phyloP scores from a whole-genome alignment of 768 basidiomycete genomes.

The Lepiota venenata region DNA sequence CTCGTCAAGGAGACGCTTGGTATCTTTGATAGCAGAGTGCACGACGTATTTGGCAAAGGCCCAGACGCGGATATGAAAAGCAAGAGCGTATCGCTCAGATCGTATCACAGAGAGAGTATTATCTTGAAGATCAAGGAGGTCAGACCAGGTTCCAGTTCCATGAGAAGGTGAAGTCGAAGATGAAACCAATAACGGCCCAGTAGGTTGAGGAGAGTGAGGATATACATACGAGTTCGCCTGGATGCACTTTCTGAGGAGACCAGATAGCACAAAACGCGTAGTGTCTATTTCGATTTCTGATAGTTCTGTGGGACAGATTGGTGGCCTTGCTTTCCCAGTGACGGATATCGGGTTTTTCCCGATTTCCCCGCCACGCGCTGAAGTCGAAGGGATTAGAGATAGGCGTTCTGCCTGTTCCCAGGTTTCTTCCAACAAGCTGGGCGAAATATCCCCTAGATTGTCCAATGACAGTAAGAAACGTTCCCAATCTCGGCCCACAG shows the following conservation, averaged over 20 bases:
- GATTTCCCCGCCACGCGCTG: neutral
- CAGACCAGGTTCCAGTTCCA: constrained; percentile 37
- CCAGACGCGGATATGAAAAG: constrained; percentile 51
- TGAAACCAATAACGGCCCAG: neutral
- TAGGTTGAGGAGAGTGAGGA: neutral
- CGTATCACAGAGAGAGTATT: constrained; percentile 49
- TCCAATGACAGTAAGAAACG: constrained; percentile 20
- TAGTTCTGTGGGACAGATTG: constrained; percentile 23
- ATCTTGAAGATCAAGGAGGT: constrained; percentile 52
- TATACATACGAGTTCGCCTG: constrained; percentile 24
- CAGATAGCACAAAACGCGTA: constrained; percentile 52
- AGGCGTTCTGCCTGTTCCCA: constrained; percentile 42
- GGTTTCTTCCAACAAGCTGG: constrained; percentile 35
- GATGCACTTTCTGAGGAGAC: constrained; percentile 40
- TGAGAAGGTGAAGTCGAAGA: neutral
- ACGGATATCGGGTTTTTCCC: constrained; percentile 3
- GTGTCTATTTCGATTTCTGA: constrained; percentile 56
- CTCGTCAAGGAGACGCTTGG: neutral
- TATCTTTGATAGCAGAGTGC: constrained; percentile 3
- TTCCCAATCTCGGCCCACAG: neutral
- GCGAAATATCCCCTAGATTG: constrained; percentile 29
- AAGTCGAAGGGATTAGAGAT: constrained; percentile 5
- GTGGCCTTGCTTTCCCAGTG: neutral
- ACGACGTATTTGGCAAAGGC: constrained; percentile 44
- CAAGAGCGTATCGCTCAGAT: constrained; percentile 46